Evolutionary conservation across 805 yeast species (phyloP).

Genomic region (Maudiozyma serrabonitensis): DNA sequence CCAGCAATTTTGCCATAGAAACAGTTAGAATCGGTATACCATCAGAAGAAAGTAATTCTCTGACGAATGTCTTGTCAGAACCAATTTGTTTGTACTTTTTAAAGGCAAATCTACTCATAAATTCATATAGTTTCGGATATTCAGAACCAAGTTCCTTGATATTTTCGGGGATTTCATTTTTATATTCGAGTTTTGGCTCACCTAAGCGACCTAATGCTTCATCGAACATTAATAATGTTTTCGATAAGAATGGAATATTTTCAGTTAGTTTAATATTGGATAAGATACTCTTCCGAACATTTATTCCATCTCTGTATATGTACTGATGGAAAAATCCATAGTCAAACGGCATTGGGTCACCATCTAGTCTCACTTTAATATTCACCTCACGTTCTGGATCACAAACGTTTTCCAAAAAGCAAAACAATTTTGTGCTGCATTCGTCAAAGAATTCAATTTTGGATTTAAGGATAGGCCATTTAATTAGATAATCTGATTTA

Average conservation of each 20-base stretch:
- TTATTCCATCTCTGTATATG: slow-evolving; percentile 41
- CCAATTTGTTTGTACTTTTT: slow-evolving; percentile 35
- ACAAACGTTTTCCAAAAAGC: slow-evolving; percentile 34
- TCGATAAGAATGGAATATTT: slow-evolving; percentile 15
- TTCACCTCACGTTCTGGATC: slow-evolving; percentile 15
- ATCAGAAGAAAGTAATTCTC: slow-evolving; percentile 58
- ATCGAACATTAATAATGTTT: slow-evolving; percentile 38
- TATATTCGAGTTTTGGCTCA: slow-evolving; percentile 46
- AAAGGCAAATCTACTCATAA: slow-evolving; percentile 58
- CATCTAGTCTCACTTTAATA: slow-evolving; percentile 12
- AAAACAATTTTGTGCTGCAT: slow-evolving; percentile 32
- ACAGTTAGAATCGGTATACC: slow-evolving; percentile 62
- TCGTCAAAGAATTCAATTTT: slow-evolving; percentile 34
- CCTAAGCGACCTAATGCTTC: slow-evolving; percentile 41
- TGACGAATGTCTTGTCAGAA: slow-evolving; percentile 36
- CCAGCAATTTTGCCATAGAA: slow-evolving; percentile 34
- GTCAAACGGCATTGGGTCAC: slow-evolving; percentile 18
- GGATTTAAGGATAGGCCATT: slow-evolving; percentile 46
- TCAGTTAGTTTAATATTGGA: slow-evolving; percentile 9
- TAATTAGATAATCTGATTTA: slow-evolving; percentile 56
- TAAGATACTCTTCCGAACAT: slow-evolving; percentile 24
- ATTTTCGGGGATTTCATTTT: slow-evolving; percentile 46
- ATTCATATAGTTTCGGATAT: slow-evolving; percentile 52
- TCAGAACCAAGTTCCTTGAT: slow-evolving; percentile 41
- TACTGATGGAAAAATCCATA: slow-evolving; percentile 38